Conservation (phyloP, 208 protist genomes). For the Leishmania lainsoni region DNA sequence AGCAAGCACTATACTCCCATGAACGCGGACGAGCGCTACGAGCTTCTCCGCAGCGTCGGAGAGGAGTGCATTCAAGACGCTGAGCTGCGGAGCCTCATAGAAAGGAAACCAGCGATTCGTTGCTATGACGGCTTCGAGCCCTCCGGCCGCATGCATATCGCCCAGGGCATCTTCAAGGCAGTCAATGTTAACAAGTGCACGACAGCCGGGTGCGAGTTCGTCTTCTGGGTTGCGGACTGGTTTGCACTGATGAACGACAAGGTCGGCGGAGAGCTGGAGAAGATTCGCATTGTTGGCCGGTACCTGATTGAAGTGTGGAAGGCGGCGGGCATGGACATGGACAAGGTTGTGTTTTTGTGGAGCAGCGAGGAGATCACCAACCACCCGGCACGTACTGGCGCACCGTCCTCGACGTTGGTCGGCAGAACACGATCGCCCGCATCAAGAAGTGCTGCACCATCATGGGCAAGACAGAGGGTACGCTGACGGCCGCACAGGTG, state of each 20-base stretch:
- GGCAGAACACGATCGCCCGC: conserved; percentile 93
- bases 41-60: conserved; percentile 89
- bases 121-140: conserved; percentile 99
- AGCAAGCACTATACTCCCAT: conserved; percentile 1
- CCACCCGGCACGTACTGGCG: conserved; percentile 96
- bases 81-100: conserved; percentile 92
- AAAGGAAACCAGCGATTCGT: conserved; percentile 92
- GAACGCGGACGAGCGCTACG: conserved; percentile 74
- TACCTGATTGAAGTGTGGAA: conserved; percentile 99
- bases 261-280: conserved; percentile 98
- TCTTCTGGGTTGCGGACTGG: conserved; percentile 99
- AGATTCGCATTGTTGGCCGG: conserved; percentile 96
- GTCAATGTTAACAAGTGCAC: conserved; percentile 99
- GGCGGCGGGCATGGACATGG: conserved; percentile 98
- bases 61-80: conserved; percentile 96
- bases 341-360: conserved; percentile 97
- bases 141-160: conserved; percentile 99
- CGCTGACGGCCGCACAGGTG: conserved; percentile 97
- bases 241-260: conserved; percentile 99
- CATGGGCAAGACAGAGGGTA: conserved; percentile 98
- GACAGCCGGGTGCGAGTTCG: conserved; percentile 94
- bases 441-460: conserved; percentile 99
- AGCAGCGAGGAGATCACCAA: conserved; percentile 97
- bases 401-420: conserved; percentile 97
- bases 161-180: conserved; percentile 99